Evolutionary conservation across 1,139 yeast species (phyloP), one percentile per base, ranked within the genome.

Genomic region (Saccharomycopsis hybrid): DNA sequence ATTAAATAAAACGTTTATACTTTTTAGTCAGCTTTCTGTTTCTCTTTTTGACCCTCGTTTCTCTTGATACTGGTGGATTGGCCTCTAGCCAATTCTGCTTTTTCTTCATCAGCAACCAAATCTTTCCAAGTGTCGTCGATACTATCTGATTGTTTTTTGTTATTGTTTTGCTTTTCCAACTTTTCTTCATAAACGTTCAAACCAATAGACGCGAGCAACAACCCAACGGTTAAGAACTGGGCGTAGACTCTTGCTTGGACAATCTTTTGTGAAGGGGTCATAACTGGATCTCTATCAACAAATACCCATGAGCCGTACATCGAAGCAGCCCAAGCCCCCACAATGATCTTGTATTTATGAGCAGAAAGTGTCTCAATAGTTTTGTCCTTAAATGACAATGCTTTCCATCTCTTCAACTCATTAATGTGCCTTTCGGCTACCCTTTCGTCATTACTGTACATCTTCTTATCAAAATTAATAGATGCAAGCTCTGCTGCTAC

Each of bases 191-290:
- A 80, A 68, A 80, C 71, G 40, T 81, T 72, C 59, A 84, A 70
- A 45, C 81, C 77, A 58, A 84, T 72, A 2, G 89, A 78, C 37
- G 80, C 82, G 56, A 85, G 68, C 58, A 84, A 69, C 55, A 85
- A 70, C 7, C 76, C 72, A 52, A 83, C 83, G 1, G 90, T 81
- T 53, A 86, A 69, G 55, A 85, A 89, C 67, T 88, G 96, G 7
- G 96, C 96, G 65, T 87, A 87, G 82, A 88, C 88, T 77, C 96
- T 83, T 31, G 96, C 96, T 65, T 86, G 95, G 32, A 87, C 96
- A 39, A 87, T 79, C 67, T 88, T 89, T 69, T 89, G 96, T 3
- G 95, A 71, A 53, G 76, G 77, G 51, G 89, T 78, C 82, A 88
- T 75, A 65, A 80, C 73, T 58, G 80, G 83, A 66, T 88, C 96